Evolutionary conservation across 1,139 yeast species (phyloP), one percentile per base, ranked within the genome.

Genomic region (Pichia terricola): DNA sequence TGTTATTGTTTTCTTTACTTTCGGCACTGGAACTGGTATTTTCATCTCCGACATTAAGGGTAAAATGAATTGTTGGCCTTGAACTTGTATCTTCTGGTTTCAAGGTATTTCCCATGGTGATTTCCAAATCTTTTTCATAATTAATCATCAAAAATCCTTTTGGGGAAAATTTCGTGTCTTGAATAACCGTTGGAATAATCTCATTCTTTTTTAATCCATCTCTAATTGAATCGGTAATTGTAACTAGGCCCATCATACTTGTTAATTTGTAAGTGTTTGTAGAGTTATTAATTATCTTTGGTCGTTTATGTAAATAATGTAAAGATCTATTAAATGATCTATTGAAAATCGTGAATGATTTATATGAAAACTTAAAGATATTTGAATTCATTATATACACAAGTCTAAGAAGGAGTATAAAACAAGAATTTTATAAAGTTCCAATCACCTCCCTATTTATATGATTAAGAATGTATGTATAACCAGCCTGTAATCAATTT

Each of bases 31-130:
- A 16, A 16, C 22, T 16, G 22, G 22, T 16, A 16, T 16, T 16
- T 16, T 16, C 22, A 10, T 30, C 32, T 30, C 32, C 32, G 10
- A 30, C 4, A 9, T 77, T 75, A 49, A 80, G 67, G 5, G 89
- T 77, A 62, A 84, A 77, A 57, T 82, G 83, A 47, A 87, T 69
- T 34, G 64, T 59, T 34, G 96, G 96, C 39, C 57, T 58, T 26
- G 63, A 53, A 63, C 84, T 94, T 28, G 96, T 79, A 40, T 78
- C 81, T 3, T 68, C 70, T 5, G 77, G 80, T 42, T 70, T 64
- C 47, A 88, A 68, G 4, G 81, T 74, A 65, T 88, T 87, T 26
- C 96, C 96, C 67, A 86, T 67, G 0, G 91, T 75, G 26, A 86
- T 96, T 47, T 79, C 82, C 43, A 70, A 69, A 46, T 68, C 66